Conservation (phyloP, 2,329 filamentous ascomycete genomes). For the Botrytis hyacinthi region DNA sequence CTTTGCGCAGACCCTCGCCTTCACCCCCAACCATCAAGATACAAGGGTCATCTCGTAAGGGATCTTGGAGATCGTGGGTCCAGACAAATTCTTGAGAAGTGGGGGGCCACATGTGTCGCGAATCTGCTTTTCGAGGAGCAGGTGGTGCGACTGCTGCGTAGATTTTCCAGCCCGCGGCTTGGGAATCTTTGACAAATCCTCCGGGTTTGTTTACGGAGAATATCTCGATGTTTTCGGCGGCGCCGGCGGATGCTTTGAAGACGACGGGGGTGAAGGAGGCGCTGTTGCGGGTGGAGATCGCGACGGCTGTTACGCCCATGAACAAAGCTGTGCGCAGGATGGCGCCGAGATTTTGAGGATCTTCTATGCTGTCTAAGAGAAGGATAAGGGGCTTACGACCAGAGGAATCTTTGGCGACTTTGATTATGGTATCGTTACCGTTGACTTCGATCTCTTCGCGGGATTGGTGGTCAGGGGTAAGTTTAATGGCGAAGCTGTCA, state of each 20-base stretch:
- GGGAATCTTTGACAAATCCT: constrained; percentile 68
- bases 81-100: constrained; percentile 40
- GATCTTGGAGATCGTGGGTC: constrained; percentile 52
- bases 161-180: constrained; percentile 73
- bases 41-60: constrained; percentile 61
- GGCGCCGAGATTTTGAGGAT: constrained; percentile 86
- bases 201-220: constrained; percentile 66
- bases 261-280: constrained; percentile 73
- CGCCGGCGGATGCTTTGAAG: constrained; percentile 85
- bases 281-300: constrained; percentile 70
- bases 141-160: constrained; percentile 68
- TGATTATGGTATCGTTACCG: constrained; percentile 57
- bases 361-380: constrained; percentile 72
- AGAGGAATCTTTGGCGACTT: constrained; percentile 28
- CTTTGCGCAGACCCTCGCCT: constrained; percentile 67
- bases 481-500: constrained; percentile 50
- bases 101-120: constrained; percentile 9
- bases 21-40: constrained; percentile 83
- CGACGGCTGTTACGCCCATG: constrained; percentile 82
- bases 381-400: constrained; percentile 68
- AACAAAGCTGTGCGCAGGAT: constrained; percentile 88
- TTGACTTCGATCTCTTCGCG: constrained; percentile 73
- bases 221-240: constrained; percentile 74
- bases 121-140: constrained; percentile 37
- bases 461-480: constrained; percentile 65